phyloP scores from a whole-genome alignment of 371 early-diverging fungal species.

The Rhizopus arrhizus region DNA sequence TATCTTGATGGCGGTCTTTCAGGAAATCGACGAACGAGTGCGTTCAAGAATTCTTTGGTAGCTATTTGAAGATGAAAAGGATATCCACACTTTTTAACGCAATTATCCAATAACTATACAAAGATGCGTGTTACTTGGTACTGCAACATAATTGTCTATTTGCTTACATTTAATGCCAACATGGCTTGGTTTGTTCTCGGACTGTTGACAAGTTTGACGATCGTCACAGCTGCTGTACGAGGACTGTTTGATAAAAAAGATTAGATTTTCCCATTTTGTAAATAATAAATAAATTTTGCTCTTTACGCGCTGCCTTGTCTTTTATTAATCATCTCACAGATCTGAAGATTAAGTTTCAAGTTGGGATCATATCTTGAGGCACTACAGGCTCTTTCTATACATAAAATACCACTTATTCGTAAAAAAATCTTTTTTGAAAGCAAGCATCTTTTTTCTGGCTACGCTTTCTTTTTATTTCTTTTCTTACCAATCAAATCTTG shows the following conservation, averaged over 20 bases:
- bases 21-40: constrained; percentile 89
- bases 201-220: constrained; percentile 77
- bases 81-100: constrained; percentile 96
- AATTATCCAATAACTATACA: constrained; percentile 82
- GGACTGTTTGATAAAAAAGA: constrained; percentile 57
- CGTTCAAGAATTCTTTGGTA: constrained; percentile 93
- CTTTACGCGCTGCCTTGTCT: constrained; percentile 82
- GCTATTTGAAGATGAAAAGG: constrained; percentile 93
- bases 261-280: background rate
- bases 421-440: background rate
- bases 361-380: constrained; percentile 75
- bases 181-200: constrained; percentile 67
- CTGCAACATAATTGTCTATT: background rate
- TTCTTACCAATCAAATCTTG: constrained; percentile 25
- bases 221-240: constrained; percentile 83
- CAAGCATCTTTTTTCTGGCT: background rate
- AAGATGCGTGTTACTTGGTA: background rate
- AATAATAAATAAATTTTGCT: background rate
- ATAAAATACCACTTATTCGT: background rate
- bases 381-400: constrained; percentile 78
- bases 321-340: constrained; percentile 90
- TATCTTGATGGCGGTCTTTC: constrained; percentile 70
- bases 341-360: constrained; percentile 86
- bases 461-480: background rate
- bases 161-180: constrained; percentile 71